phyloP scores from a whole-genome alignment of 441 rosid genomes.

The Brassica balearica region DNA sequence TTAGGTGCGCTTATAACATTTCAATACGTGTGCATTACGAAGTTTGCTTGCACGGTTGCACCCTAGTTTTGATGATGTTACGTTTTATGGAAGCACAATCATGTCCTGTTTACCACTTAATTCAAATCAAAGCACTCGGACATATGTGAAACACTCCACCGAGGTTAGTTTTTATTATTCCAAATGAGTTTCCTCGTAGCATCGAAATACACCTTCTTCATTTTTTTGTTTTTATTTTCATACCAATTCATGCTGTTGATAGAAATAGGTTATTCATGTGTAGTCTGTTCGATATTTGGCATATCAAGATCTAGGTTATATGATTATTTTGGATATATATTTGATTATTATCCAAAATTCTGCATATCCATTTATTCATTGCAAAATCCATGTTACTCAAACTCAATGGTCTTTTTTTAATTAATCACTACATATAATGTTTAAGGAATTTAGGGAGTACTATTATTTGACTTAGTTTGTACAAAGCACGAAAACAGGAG shows the following conservation, averaged over 20 bases:
- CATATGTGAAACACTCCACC: constrained; percentile 7
- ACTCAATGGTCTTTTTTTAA: neutral
- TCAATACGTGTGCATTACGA: constrained; percentile 11
- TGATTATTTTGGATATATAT: neutral
- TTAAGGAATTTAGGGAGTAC: neutral
- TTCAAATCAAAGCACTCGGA: neutral
- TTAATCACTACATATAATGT: neutral
- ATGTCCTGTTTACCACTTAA: neutral
- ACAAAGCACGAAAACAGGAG: neutral
- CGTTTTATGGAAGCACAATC: constrained; percentile 6
- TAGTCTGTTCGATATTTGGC: neutral
- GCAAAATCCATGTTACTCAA: neutral
- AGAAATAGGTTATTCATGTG: neutral
- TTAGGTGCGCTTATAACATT: constrained; percentile 9
- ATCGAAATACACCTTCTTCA: neutral
- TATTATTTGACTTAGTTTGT: neutral
- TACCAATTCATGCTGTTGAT: neutral
- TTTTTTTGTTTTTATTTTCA: neutral
- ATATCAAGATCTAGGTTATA: neutral
- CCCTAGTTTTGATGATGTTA: constrained; percentile 6
- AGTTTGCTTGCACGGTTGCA: constrained; percentile 15
- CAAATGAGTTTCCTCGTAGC: neutral
- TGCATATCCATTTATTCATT: neutral
- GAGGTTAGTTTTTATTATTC: neutral
- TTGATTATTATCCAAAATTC: constrained; percentile 1